Evolutionary conservation across 495 filamentous ascomycete genomes (phyloP), one percentile per base, ranked within the genome.

Genomic region (Aspergillus biplanus): DNA sequence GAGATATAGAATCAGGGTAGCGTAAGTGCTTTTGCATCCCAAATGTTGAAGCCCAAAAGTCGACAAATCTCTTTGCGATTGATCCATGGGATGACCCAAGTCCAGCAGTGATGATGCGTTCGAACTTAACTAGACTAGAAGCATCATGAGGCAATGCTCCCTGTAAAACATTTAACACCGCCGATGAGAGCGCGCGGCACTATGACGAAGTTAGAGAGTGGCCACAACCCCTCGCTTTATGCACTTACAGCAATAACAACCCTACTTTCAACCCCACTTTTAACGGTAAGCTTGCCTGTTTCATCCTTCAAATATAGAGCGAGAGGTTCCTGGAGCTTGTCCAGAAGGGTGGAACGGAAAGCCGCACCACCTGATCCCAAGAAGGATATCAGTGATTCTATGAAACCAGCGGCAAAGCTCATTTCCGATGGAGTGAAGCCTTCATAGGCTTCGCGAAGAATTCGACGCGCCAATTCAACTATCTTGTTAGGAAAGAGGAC

Each of bases 31-130:
- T 66, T 60, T 83, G 76, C 37, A 61, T 65, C 2, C 80, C 84
- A 71, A 88, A 89, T 0, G 80, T 86, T 2, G 75, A 63, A 56
- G 85, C 85, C 87, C 88, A 92, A 59, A 86, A 77, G 6, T 77
- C 75, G 31, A 89, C 71, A 33, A 86, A 83, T 5, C 69, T 64
- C 58, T 85, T 86, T 13, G 81, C 78, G 33, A 86, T 78, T 4
- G 69, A 70, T 21, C 77, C 80, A 56, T 89, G 83, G 9, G 75
- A 76, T 44, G 82, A 86, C 48, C 81, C 68, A 9, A 92, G 76
- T 7, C 86, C 84, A 39, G 86, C 77, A 37, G 81, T 76, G 1
- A 91, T 71, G 27, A 91, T 72, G 0, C 67, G 63, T 58, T 86
- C 81, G 33, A 90, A 76, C 16, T 67, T 72, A 48, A 73, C 65